phyloP scores from a whole-genome alignment of 805 yeast genomes.

The Hanseniaspora singularis region DNA sequence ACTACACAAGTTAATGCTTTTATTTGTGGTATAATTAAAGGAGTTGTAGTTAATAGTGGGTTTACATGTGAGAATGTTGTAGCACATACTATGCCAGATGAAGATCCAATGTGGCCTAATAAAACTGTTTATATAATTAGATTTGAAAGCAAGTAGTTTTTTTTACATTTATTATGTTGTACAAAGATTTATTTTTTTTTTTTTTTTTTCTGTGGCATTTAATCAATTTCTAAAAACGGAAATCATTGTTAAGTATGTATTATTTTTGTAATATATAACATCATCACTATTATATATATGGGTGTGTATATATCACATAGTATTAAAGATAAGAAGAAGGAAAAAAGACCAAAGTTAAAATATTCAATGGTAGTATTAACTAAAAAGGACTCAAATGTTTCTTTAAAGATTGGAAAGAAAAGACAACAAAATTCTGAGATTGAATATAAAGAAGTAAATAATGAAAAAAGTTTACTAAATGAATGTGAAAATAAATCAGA shows the following conservation, averaged over 20 bases:
- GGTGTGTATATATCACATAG: too few species aligned
- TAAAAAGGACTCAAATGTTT: neutral
- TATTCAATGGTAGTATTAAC: neutral
- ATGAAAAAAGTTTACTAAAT: neutral
- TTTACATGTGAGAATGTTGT: slow-evolving; percentile 59
- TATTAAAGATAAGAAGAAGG: too few species aligned
- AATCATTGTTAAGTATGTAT: too few species aligned
- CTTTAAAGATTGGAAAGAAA: neutral
- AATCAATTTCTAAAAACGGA: neutral
- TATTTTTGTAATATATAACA: too few species aligned
- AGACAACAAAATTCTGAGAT: neutral
- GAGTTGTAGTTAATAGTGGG: slow-evolving; percentile 57
- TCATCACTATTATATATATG: too few species aligned
- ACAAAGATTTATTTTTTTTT: neutral
- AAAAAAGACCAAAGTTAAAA: neutral
- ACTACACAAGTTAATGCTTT: slow-evolving; percentile 71
- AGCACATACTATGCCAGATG: slow-evolving; percentile 59
- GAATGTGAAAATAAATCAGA: too few species aligned
- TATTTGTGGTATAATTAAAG: slow-evolving; percentile 78
- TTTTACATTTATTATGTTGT: neutral
- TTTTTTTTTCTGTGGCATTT: neutral
- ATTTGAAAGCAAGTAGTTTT: slow-evolving; percentile 39
- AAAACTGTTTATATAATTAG: slow-evolving; percentile 67
- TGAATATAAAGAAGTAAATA: neutral
- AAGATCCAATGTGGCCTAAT: slow-evolving; percentile 38